Conservation (phyloP, 2,329 filamentous ascomycete species). For the Coniochaeta sp. region DNA sequence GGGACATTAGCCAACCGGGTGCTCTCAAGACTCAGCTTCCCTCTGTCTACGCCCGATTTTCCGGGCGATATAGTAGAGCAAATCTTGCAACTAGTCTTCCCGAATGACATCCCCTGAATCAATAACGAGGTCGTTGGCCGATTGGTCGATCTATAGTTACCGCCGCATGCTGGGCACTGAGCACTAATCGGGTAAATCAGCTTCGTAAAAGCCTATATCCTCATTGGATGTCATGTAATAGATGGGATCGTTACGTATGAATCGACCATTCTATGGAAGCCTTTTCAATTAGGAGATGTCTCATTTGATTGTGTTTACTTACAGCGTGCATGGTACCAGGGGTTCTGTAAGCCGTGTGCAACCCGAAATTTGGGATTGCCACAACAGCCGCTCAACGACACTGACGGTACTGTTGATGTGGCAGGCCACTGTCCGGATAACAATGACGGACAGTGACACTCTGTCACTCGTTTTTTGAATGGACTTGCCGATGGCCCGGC, state of each 20-base stretch:
- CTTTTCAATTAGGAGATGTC: background rate
- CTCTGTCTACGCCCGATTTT: background rate
- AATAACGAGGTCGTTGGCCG: background rate
- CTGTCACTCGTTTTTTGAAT: too few species aligned
- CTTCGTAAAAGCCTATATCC: background rate
- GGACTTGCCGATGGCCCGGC: too few species aligned
- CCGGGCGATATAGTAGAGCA: background rate
- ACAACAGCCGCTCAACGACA: too few species aligned
- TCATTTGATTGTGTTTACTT: background rate
- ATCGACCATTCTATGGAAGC: background rate
- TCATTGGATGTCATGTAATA: background rate
- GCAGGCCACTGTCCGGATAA: too few species aligned
- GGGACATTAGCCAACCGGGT: background rate
- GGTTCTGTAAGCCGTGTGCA: background rate
- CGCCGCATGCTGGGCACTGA: background rate
- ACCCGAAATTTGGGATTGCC: background rate
- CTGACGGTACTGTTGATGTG: too few species aligned
- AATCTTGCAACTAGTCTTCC: background rate
- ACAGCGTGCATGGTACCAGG: background rate
- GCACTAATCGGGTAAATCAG: background rate
- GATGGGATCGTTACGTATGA: background rate
- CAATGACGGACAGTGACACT: too few species aligned
- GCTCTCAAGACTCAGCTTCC: background rate
- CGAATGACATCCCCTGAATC: background rate
- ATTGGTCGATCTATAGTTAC: background rate